These are phyloP conservation scores for Leishmania aethiopica DNA, from an alignment of 208 protist genomes.

Conservation along the genomic window DNA sequence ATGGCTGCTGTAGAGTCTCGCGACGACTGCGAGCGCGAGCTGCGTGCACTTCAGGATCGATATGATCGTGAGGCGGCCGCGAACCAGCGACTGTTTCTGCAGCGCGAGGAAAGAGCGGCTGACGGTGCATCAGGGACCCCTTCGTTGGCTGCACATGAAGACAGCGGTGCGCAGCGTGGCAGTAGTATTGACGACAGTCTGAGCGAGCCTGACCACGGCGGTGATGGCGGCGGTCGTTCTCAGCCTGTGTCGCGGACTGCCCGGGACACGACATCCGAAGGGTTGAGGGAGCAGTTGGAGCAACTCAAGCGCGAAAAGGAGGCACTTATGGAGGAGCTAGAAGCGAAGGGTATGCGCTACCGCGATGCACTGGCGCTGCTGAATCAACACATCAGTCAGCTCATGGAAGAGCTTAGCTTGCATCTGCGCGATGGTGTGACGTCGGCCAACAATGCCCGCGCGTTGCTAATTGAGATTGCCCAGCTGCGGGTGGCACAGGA, in stretches of 20 bases:
- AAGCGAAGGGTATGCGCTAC: conserved; percentile 37
- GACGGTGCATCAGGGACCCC: neutral
- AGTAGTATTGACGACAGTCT: neutral
- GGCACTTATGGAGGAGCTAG: conserved; percentile 50
- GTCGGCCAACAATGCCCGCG: conserved; percentile 46
- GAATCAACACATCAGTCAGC: conserved; percentile 45
- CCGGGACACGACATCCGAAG: neutral
- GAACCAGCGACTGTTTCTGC: conserved; percentile 1
- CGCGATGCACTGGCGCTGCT: conserved; percentile 42
- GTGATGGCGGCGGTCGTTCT: neutral
- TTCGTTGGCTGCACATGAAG: neutral
- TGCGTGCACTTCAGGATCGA: conserved; percentile 23
- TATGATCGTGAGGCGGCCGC: conserved; percentile 14
- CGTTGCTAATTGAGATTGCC: conserved; percentile 48
- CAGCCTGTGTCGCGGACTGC: neutral
- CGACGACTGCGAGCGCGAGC: conserved; percentile 43
- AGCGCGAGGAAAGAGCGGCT: neutral
- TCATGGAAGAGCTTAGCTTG: conserved; percentile 55
- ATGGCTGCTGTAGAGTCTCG: conserved; percentile 37
- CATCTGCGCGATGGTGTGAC: conserved; percentile 48
- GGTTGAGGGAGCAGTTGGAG: conserved; percentile 56
- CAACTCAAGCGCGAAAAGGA: conserved; percentile 69
- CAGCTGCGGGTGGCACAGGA: conserved; percentile 34
- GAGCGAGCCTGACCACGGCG: neutral
- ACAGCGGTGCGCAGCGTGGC: neutral